phyloP scores from a whole-genome alignment of 495 filamentous ascomycete genomes.

The Lasiosphaeria hispida region DNA sequence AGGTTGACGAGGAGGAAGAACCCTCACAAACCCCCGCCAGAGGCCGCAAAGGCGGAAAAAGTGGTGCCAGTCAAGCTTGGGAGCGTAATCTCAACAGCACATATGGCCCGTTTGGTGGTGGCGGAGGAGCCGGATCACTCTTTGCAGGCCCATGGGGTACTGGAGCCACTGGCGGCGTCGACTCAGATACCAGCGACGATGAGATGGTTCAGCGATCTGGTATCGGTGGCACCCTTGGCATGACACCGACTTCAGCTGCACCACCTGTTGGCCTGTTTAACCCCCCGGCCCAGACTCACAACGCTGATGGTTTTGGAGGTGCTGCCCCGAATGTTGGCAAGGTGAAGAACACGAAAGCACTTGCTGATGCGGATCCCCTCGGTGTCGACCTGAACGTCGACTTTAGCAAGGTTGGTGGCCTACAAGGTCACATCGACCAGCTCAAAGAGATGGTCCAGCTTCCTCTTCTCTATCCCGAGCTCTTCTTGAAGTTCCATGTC shows the following conservation, averaged over 20 bases:
- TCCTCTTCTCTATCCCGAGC: slow-evolving; percentile 88
- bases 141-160: slow-evolving; percentile 75
- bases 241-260: slow-evolving; percentile 70
- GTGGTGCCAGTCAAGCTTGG: slow-evolving; percentile 52
- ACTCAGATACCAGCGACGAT: slow-evolving; percentile 96
- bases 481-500: slow-evolving; percentile 89
- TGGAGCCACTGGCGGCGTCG: slow-evolving; percentile 72
- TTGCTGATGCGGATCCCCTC: slow-evolving; percentile 90
- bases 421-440: slow-evolving; percentile 89
- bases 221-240: slow-evolving; percentile 62
- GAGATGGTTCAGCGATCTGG: slow-evolving; percentile 63
- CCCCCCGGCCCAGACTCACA: slow-evolving; percentile 38
- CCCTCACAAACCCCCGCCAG: slow-evolving; percentile 68
- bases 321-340: slow-evolving; percentile 86
- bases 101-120: slow-evolving; percentile 88
- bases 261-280: slow-evolving; percentile 43
- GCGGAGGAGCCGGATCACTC: slow-evolving; percentile 65
- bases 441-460: slow-evolving; percentile 97
- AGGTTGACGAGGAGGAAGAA: slow-evolving; percentile 66
- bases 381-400: slow-evolving; percentile 88
- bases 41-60: slow-evolving; percentile 55
- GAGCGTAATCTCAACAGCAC: slow-evolving; percentile 79
- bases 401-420: slow-evolving; percentile 87
- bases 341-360: slow-evolving; percentile 69
- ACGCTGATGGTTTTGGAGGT: slow-evolving; percentile 58